phyloP scores from a whole-genome alignment of 371 early-diverging fungal genomes.

The Apophysomyces ossiformis region DNA sequence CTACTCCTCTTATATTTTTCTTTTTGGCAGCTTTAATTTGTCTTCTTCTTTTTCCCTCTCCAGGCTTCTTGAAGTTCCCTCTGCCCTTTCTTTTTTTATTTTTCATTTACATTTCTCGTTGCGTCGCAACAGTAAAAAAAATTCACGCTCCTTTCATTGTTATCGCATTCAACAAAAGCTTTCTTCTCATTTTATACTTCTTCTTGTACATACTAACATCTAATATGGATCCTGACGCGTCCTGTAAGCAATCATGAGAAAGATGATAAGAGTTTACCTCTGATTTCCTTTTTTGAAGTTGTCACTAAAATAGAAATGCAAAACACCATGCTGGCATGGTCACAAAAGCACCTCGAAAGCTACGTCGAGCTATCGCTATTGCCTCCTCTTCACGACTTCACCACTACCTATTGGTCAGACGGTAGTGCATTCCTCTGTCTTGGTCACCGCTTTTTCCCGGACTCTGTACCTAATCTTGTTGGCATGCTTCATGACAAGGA shows the following conservation, averaged over 20 bases:
- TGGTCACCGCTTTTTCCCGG: conserved; percentile 42
- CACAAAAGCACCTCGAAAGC: conserved; percentile 34
- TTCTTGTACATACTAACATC: conserved; percentile 10
- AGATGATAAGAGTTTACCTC: not conserved
- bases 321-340: conserved; percentile 49
- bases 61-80: not conserved
- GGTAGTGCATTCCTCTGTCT: conserved; percentile 33
- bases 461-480: conserved; percentile 29
- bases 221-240: conserved; percentile 11
- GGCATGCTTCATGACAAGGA: conserved; percentile 15
- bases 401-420: conserved; percentile 18
- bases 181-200: not conserved
- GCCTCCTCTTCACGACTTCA: conserved; percentile 19
- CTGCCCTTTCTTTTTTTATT: conserved; percentile 4
- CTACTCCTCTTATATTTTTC: conserved; percentile 11
- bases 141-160: conserved; percentile 9
- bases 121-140: conserved; percentile 4
- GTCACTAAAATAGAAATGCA: conserved; percentile 12
- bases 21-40: conserved; percentile 10
- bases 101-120: conserved; percentile 1
- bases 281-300: conserved; percentile 11
- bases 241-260: conserved; percentile 1
- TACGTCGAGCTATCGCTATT: conserved; percentile 35
- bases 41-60: conserved; percentile 4
- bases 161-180: not conserved